These are phyloP conservation scores for Brassica carinata DNA, from an alignment of 345 rosid genomes.

Conservation along the genomic window DNA sequence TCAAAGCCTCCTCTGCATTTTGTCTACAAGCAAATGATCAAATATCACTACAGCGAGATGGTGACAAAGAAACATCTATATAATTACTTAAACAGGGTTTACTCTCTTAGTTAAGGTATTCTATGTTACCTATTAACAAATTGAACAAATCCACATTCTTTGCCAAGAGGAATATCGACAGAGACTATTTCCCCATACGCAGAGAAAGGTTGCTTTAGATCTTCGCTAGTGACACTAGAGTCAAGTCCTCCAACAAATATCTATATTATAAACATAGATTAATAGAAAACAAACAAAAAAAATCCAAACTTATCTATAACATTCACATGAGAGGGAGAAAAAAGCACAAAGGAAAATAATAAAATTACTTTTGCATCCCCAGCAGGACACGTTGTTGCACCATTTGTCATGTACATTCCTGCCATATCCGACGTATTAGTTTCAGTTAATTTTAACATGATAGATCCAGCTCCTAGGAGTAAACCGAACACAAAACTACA, in stretches of 20 bases:
- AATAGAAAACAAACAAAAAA: neutral
- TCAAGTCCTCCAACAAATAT: slow-evolving; percentile 98
- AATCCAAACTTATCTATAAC: slow-evolving; percentile 13
- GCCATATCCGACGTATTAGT: neutral
- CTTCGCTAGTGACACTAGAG: slow-evolving; percentile 82
- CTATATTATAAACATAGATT: slow-evolving; percentile 48
- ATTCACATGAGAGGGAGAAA: slow-evolving; percentile 25
- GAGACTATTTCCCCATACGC: slow-evolving; percentile 87
- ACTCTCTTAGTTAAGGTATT: neutral
- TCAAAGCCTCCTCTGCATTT: slow-evolving; percentile 91
- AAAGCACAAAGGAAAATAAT: neutral
- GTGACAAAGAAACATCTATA: slow-evolving; percentile 1
- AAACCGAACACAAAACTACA: neutral
- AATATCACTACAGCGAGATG: neutral
- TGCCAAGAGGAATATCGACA: slow-evolving; percentile 86
- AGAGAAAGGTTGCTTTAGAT: slow-evolving; percentile 77
- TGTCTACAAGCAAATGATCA: slow-evolving; percentile 46
- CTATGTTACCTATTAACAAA: slow-evolving; percentile 71
- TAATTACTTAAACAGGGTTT: neutral
- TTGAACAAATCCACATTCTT: slow-evolving; percentile 96
- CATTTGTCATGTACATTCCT: slow-evolving; percentile 77
- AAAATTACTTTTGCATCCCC: slow-evolving; percentile 83
- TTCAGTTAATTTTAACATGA: neutral
- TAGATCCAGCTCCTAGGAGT: neutral
- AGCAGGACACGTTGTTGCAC: slow-evolving; percentile 58